Base-by-base conservation (phyloP, 2,329 filamentous ascomycete genomes). In the Scedosporium apiospermum region DNA sequence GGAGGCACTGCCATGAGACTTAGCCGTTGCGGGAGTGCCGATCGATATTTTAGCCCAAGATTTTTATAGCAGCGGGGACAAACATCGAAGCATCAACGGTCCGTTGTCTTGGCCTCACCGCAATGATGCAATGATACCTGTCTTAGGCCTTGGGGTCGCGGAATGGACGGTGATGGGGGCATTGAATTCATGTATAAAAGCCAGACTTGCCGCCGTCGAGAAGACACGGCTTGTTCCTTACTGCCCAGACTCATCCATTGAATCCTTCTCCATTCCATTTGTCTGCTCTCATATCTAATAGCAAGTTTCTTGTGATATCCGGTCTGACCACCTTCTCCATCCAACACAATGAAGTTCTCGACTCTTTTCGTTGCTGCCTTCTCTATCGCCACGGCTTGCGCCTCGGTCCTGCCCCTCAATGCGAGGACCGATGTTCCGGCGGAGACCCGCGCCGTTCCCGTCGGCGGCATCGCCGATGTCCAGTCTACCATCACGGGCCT, bases 341-440 rank as follows among this genome's bases (percentile, higher is more conserved):
- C 51, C 18, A 1, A 51, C 34, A 68, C 59, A 63, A 72, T 70
- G 69, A 74, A 70, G 68, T 63, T 70, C 23, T 65, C 63, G 21
- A 57, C 64, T n/a, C 62, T 69, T 21, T 58, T 69, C 55, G 57
- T 65, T 21, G 64, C 65, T 18, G 68, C 65, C 60, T 63, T 70
- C 44, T 62, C 67, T 21, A 14, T 55, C 51, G n/a, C 51, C 23
- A 23, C 51, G 51, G 51, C 23, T 27, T 55, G 18, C 51, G 51
- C 51, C 51, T 26, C 23, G 51, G 23, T 21, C 21, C 18, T 55
- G 2, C 34, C 34, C 34, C 2, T 38, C 34, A 38, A 2, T 10
- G 34, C 10, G 34, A 38, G 10, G 34, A 12, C 34, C 34, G 10
- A 38, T 38, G 34, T 4, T 38, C 34, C 10, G 1, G 30, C 30